These are phyloP conservation scores for Coemansia sp. DNA, from an alignment of 192 early-diverging fungal species.

Conservation along the genomic window DNA sequence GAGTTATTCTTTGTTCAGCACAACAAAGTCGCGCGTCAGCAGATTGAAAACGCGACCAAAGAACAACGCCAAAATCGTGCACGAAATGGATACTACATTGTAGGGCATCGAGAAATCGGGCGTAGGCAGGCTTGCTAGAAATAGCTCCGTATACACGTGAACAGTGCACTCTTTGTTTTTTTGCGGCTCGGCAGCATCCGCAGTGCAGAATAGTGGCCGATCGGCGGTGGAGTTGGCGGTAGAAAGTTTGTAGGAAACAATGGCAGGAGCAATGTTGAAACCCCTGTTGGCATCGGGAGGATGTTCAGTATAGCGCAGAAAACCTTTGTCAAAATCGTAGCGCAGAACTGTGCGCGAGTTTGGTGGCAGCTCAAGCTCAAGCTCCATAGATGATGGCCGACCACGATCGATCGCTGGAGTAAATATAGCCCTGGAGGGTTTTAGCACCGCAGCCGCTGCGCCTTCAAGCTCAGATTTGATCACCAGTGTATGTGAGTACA, in stretches of 20 bases:
- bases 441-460: constrained; percentile 6
- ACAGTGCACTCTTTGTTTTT: constrained; percentile 23
- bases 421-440: constrained; percentile 42
- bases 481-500: constrained; percentile 87
- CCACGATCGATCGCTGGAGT: constrained; percentile 77
- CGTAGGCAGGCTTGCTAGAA: constrained; percentile 89
- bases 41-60: constrained; percentile 95
- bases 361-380: constrained; percentile 66
- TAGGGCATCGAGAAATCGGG: constrained; percentile 99
- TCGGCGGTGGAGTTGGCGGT: constrained; percentile 14
- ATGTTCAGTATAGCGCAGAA: constrained; percentile 94
- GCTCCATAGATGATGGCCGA: constrained; percentile 79
- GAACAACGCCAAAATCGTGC: constrained; percentile 90
- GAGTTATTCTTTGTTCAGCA: constrained; percentile 11
- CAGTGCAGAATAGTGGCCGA: constrained; percentile 18
- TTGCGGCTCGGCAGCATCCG: constrained; percentile 9
- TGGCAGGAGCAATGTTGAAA: constrained; percentile 82
- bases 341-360: constrained; percentile 65
- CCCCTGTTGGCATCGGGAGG: constrained; percentile 95
- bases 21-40: constrained; percentile 65
- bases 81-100: constrained; percentile 97
- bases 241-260: constrained; percentile 51
- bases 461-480: constrained; percentile 29
- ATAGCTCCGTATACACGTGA: constrained; percentile 76
- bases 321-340: constrained; percentile 87